Conservation (phyloP, 139 green algal species). For the Yamagishiella unicocca region DNA sequence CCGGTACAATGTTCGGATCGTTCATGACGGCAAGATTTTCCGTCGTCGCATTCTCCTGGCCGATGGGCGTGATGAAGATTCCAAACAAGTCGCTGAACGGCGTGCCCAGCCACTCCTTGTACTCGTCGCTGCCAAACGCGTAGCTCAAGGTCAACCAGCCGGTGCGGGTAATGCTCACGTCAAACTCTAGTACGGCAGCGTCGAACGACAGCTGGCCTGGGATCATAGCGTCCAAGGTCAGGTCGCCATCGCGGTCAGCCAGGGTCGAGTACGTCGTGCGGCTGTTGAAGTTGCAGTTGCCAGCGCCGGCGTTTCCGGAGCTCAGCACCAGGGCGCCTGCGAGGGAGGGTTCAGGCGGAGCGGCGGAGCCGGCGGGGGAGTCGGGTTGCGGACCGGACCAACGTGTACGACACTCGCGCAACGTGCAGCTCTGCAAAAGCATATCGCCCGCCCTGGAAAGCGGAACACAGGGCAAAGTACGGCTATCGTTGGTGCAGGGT, state of each 20-base stretch:
- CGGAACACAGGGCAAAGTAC: too few relatives aligned
- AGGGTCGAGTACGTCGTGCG: not conserved
- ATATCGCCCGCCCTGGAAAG: too few relatives aligned
- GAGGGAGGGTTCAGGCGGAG: not conserved
- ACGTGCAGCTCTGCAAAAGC: too few relatives aligned
- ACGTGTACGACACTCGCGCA: too few relatives aligned
- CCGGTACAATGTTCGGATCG: too few relatives aligned
- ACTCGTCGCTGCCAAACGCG: constrained; percentile 16
- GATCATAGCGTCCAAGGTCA: constrained; percentile 5
- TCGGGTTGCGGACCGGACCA: too few relatives aligned
- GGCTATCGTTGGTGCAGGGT: too few relatives aligned
- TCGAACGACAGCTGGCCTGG: constrained; percentile 26
- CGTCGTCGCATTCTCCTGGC: too few relatives aligned
- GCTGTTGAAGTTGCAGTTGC: constrained; percentile 19
- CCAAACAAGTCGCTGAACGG: constrained; percentile 36
- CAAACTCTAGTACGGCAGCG: constrained; percentile 37
- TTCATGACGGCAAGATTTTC: too few relatives aligned
- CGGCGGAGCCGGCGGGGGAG: not conserved
- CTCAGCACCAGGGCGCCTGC: constrained; percentile 28
- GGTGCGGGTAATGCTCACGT: not conserved
- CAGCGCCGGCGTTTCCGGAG: not conserved
- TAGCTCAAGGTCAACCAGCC: constrained; percentile 9
- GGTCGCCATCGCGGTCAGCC: not conserved
- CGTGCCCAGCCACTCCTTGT: constrained; percentile 12
- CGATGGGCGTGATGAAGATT: not conserved